Conservation (phyloP, 352 stramenopile genomes). For the Globisporangium middletonii region DNA sequence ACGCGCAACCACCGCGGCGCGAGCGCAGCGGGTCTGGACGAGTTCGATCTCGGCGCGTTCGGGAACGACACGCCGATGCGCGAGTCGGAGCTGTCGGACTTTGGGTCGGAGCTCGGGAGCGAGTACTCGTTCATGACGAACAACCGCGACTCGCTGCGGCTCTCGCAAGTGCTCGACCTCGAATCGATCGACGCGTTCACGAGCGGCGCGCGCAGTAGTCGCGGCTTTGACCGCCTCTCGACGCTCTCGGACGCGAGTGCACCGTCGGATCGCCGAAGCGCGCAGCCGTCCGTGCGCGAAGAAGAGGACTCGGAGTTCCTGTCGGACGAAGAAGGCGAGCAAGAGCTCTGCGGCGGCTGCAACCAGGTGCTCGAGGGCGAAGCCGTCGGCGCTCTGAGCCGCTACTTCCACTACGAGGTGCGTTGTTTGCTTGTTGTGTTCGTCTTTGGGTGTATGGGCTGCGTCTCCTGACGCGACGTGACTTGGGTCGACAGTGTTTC, state of each 20-base stretch:
- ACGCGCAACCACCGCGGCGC: slow-evolving; percentile 19
- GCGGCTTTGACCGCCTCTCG: slow-evolving; percentile 25
- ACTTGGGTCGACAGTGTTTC: slow-evolving; percentile 41
- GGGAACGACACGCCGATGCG: slow-evolving; percentile 35
- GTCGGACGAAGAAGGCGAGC: slow-evolving; percentile 64
- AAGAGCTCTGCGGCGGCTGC: slow-evolving; percentile 67
- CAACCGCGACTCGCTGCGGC: slow-evolving; percentile 59
- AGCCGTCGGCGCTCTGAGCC: slow-evolving; percentile 70
- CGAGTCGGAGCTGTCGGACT: slow-evolving; percentile 59
- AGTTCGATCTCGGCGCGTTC: slow-evolving; percentile 65
- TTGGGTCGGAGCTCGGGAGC: slow-evolving; percentile 44
- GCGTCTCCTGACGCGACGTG: background rate
- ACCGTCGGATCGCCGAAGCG: slow-evolving; percentile 34
- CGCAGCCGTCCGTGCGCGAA: slow-evolving; percentile 10
- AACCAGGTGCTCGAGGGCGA: slow-evolving; percentile 66
- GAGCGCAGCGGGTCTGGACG: slow-evolving; percentile 41
- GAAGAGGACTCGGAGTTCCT: slow-evolving; percentile 40
- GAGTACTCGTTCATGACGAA: slow-evolving; percentile 61
- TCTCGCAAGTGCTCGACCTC: slow-evolving; percentile 77
- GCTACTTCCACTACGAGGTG: slow-evolving; percentile 82
- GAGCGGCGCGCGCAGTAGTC: slow-evolving; percentile 14
- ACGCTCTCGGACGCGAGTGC: slow-evolving; percentile 53
- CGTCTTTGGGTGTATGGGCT: no score
- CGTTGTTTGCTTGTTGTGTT: slow-evolving; percentile 1
- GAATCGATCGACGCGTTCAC: slow-evolving; percentile 51